Evolutionary conservation across 2,329 filamentous ascomycete species (phyloP), one percentile per base, ranked within the genome.

Genomic region (Verticillium nonalfalfae): DNA sequence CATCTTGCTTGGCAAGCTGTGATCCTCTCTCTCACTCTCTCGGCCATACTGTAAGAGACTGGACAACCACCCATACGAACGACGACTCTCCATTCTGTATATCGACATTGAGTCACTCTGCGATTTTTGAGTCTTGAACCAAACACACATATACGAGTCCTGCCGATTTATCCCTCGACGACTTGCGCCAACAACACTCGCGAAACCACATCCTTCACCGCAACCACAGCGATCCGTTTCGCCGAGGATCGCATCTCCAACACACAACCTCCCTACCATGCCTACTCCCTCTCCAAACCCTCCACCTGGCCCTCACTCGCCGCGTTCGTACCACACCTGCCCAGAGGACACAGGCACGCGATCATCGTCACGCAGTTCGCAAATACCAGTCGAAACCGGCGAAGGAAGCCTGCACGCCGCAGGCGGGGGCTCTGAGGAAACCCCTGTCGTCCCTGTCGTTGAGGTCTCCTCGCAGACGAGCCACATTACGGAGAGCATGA

Each of bases 251-350:
- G 62, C 59, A 59, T 34, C 59, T 59, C 60, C 39, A 5, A 52
- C 45, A n/a, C 7, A 52, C 45, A 18, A 52, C 18, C 45, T 55
- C 57, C 15, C 58, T 61, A 76, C 61, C 65, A 81, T 81, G 78
- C 78, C 78, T 64, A 80, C 78, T 31, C 78, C 78, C 61, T 79
- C 78, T 15, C 74, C 76, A 59, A 76, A 77, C 66, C 73, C 72
- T 62, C 73, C 74, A 56, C 71, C 75, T 55, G 71, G 74, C 64
- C 72, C 72, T 36, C 68, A 72, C 45, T 75, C 75, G 56, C 73
- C 75, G 55, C 72, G 71, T 61, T 71, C 74, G 4, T 71, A 74
- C 61, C 65, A 76, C 75, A 76, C 76, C 65, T 80, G 78, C 61
- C 78, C 78, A 62, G 78, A 80, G 61, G 76, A 79, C 33, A 68